Percentiles rank a stretch among this genome's conserved stretches.
Evolutionary conservation across 495 filamentous ascomycete species (phyloP).

Genomic region (Parathielavia hyrcaniae): DNA sequence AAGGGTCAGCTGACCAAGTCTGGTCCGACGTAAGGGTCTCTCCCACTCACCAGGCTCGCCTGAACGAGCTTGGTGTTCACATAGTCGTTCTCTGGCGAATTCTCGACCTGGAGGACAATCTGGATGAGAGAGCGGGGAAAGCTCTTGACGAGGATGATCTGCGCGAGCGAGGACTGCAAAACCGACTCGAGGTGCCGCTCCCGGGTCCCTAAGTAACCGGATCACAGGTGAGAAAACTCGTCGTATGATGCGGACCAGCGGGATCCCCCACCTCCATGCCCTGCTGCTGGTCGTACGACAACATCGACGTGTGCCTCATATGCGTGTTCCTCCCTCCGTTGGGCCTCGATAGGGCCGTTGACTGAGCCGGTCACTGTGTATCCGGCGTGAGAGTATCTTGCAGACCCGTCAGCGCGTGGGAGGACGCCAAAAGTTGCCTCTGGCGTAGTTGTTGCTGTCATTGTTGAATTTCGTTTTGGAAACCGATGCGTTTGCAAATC

Average conservation of each 20-base stretch:
- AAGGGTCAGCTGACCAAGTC: conserved; percentile 18
- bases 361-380: conserved; percentile 78
- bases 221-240: conserved; percentile 40
- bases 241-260: conserved; percentile 29
- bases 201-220: conserved; percentile 49
- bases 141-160: conserved; percentile 60
- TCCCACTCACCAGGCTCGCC: conserved; percentile 40
- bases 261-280: conserved; percentile 65
- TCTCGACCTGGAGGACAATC: conserved; percentile 58
- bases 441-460: conserved; percentile 42
- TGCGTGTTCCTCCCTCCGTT: conserved; percentile 76
- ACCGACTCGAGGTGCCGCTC: conserved; percentile 70
- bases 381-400: conserved; percentile 68
- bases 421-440: conserved; percentile 53
- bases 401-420: conserved; percentile 77
- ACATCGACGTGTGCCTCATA: conserved; percentile 89
- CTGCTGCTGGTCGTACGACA: conserved; percentile 74
- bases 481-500: conserved; percentile 2
- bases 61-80: conserved; percentile 47
- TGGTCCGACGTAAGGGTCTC: background rate
- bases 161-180: conserved; percentile 58
- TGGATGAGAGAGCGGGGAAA: conserved; percentile 64
- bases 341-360: conserved; percentile 89
- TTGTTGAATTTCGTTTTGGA: conserved; percentile 23
- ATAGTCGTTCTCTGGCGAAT: conserved; percentile 50